These are phyloP conservation scores for Amanita jacksonii DNA, from an alignment of 768 basidiomycete genomes.

Conservation along the genomic window DNA sequence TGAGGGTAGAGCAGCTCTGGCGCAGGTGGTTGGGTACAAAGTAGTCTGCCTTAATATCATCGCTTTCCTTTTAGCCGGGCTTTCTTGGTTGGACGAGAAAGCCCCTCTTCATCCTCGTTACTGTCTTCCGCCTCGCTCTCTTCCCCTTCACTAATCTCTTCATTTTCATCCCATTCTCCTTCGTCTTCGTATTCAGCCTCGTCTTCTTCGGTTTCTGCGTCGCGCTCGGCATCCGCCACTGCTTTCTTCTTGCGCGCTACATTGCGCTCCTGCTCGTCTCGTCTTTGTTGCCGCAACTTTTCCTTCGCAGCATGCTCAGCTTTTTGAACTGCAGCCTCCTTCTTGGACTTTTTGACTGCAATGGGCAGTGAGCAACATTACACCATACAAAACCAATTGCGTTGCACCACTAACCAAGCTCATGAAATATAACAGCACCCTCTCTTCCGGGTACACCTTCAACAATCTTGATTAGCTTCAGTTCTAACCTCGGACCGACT, in stretches of 20 bases:
- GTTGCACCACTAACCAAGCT: constrained; percentile 61
- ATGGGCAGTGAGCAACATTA: constrained; percentile 1
- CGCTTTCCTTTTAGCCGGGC: constrained; percentile 29
- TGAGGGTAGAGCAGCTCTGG: constrained; percentile 61
- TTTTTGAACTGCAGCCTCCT: constrained; percentile 56
- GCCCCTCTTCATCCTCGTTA: constrained; percentile 38
- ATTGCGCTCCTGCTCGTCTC: constrained; percentile 88
- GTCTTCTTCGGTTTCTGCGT: constrained; percentile 15
- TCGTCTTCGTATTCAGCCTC: constrained; percentile 26
- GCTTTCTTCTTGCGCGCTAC: constrained; percentile 70
- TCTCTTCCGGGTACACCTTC: constrained; percentile 93
- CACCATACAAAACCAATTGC: background rate
- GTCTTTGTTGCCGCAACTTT: constrained; percentile 63
- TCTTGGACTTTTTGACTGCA: constrained; percentile 87
- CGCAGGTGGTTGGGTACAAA: constrained; percentile 18
- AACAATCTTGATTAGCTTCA: constrained; percentile 85
- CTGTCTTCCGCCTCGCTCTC: constrained; percentile 34
- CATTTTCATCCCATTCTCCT: constrained; percentile 32
- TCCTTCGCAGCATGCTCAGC: constrained; percentile 72
- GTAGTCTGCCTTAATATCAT: constrained; percentile 19
- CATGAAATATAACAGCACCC: constrained; percentile 89
- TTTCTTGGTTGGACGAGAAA: constrained; percentile 26
- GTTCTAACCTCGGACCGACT: constrained; percentile 91
- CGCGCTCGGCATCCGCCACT: constrained; percentile 15
- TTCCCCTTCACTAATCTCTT: constrained; percentile 32